These are phyloP conservation scores for Parathielavia hyrcaniae DNA, from an alignment of 495 filamentous ascomycete genomes.

Conservation along the genomic window DNA sequence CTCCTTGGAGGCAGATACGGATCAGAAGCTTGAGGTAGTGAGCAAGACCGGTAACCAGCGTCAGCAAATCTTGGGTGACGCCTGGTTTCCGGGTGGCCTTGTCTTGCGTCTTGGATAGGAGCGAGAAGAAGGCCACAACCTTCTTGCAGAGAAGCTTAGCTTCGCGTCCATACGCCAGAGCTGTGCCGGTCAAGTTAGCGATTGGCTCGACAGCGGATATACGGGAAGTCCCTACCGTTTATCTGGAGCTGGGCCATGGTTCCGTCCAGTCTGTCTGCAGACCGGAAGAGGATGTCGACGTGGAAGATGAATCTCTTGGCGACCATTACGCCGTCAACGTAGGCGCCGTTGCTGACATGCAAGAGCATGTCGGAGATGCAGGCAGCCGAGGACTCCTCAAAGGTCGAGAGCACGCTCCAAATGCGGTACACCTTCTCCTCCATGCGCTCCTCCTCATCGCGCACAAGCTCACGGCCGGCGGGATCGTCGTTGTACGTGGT, in stretches of 20 bases:
- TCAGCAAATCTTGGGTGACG: slow-evolving; percentile 93
- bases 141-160: slow-evolving; percentile 98
- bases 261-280: slow-evolving; percentile 75
- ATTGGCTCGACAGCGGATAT: not conserved
- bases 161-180: slow-evolving; percentile 85
- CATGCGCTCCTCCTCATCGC: slow-evolving; percentile 85
- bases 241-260: slow-evolving; percentile 62
- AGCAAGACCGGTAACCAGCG: slow-evolving; percentile 90
- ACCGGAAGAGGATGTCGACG: slow-evolving; percentile 85
- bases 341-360: slow-evolving; percentile 96
- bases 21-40: slow-evolving; percentile 99
- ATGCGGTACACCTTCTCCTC: slow-evolving; percentile 97
- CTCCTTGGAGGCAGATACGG: slow-evolving; percentile 89
- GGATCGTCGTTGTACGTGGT: slow-evolving; percentile 60
- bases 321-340: slow-evolving; percentile 88
- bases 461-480: slow-evolving; percentile 66
- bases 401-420: slow-evolving; percentile 94
- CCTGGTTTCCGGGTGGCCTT: slow-evolving; percentile 80
- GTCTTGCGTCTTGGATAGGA: slow-evolving; percentile 90
- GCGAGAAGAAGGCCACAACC: slow-evolving; percentile 93
- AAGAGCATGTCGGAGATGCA: slow-evolving; percentile 99
- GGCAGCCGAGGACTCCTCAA: slow-evolving; percentile 94
- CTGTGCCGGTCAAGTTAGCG: slow-evolving; percentile 38
- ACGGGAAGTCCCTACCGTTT: slow-evolving; percentile 54
- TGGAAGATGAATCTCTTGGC: slow-evolving; percentile 97